A percentile compares a stretch with the other conserved stretches of the same genome.
Evolutionary conservation across 768 basidiomycete species (phyloP).

Genomic region (Suillus occidentalis): DNA sequence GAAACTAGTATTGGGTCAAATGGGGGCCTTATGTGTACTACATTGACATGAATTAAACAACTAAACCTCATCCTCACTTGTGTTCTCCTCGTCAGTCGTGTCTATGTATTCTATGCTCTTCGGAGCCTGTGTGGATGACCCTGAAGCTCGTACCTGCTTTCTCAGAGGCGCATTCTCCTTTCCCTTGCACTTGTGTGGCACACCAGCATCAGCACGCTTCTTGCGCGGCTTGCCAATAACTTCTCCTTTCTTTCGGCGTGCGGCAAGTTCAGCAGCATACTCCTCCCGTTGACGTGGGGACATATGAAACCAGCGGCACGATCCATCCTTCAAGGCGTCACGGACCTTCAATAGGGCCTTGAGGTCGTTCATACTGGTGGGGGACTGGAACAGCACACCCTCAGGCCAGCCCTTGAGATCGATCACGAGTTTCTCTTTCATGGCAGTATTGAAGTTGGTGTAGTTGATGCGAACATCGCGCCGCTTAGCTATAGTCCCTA

Average conservation of each 20-base stretch:
- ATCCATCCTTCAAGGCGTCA: too few species aligned
- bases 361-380: too few species aligned
- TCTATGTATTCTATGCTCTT: not conserved
- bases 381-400: not conserved
- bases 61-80: not conserved
- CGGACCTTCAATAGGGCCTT: too few species aligned
- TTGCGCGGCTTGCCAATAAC: not conserved
- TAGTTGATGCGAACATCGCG: not conserved
- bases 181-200: not conserved
- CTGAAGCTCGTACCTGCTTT: not conserved
- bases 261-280: not conserved
- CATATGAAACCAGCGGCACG: too few species aligned
- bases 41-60: too few species aligned
- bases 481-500: not conserved
- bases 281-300: not conserved
- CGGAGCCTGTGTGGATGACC: not conserved
- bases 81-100: not conserved
- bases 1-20: too few species aligned
- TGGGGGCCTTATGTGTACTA: too few species aligned
- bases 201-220: not conserved
- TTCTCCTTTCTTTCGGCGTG: slow-evolving; percentile 1
- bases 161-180: not conserved
- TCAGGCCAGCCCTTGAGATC: slow-evolving; percentile 11
- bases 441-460: slow-evolving; percentile 2
- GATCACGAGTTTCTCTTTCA: slow-evolving; percentile 5